These are phyloP conservation scores for Neostapfia colusana DNA, from an alignment of 176 grass and related monocot genomes.

Conservation along the genomic window DNA sequence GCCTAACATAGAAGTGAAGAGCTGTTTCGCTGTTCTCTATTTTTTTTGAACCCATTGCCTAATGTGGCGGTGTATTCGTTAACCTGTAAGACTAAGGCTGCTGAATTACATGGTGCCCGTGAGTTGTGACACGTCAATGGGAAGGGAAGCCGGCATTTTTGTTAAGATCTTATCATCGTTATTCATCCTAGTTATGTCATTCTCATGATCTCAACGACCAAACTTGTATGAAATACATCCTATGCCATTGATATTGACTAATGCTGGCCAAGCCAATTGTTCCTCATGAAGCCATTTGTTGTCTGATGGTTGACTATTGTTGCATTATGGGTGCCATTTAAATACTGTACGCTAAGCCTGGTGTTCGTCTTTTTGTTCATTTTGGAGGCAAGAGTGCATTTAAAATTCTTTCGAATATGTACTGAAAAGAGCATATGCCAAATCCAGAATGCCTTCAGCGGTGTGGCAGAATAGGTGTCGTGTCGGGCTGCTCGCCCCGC, in stretches of 20 bases:
- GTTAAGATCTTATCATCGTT: neutral
- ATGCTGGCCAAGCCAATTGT: neutral
- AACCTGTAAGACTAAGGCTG: conserved; percentile 8
- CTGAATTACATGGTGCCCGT: conserved; percentile 18
- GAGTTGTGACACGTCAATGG: neutral
- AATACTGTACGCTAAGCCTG: neutral
- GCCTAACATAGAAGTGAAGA: conserved; percentile 28
- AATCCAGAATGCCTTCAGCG: too few relatives aligned
- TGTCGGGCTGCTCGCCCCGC: too few relatives aligned
- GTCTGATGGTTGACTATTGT: neutral
- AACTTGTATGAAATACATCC: neutral
- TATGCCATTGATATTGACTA: neutral
- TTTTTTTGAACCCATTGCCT: conserved; percentile 4
- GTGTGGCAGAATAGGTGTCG: too few relatives aligned
- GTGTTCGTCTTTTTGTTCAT: neutral
- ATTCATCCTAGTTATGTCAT: neutral
- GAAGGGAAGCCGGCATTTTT: conserved; percentile 35
- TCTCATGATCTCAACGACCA: neutral
- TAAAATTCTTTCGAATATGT: neutral
- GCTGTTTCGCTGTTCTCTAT: conserved; percentile 17
- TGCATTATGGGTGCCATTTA: neutral
- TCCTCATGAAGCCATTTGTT: neutral
- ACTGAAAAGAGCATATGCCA: too few relatives aligned
- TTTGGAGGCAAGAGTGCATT: neutral
- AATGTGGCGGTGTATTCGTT: conserved; percentile 26